Percentiles rank a stretch among this genome's conserved stretches.
phyloP scores from a whole-genome alignment of 1,284 basidiomycete species.

The Phellinidium pouzarii region DNA sequence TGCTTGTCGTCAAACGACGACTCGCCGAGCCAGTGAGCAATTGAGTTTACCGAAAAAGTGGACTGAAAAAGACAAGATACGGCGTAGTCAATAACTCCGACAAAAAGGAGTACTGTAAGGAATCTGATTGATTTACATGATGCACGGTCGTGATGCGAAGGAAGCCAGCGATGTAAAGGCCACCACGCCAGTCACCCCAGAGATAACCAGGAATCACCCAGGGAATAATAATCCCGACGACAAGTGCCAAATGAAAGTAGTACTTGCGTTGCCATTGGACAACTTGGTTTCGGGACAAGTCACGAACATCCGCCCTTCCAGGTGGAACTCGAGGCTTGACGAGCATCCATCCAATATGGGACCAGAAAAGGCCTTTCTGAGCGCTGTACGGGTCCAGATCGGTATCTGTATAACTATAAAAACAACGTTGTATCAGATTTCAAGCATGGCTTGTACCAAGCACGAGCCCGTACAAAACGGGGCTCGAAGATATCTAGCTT shows the following conservation, averaged over 20 bases:
- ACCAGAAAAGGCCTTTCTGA: constrained; percentile 73
- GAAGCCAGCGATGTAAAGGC: constrained; percentile 75
- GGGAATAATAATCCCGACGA: constrained; percentile 74
- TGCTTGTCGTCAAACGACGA: constrained; percentile 82
- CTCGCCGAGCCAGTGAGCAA: constrained; percentile 83
- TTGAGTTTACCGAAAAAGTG: constrained; percentile 88
- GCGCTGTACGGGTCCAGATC: constrained; percentile 88
- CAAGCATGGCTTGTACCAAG: background rate
- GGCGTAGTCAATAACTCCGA: constrained; percentile 14
- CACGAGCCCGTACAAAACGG: background rate
- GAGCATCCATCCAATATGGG: constrained; percentile 89
- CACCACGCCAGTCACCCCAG: constrained; percentile 82
- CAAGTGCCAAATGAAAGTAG: constrained; percentile 59
- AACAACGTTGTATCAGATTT: background rate
- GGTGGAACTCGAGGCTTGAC: constrained; percentile 74
- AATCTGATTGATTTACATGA: constrained; percentile 53
- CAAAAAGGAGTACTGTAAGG: background rate
- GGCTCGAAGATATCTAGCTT: background rate
- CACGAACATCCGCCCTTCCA: constrained; percentile 76
- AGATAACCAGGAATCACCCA: constrained; percentile 65
- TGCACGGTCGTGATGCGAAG: constrained; percentile 65
- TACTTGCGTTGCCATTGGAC: constrained; percentile 81
- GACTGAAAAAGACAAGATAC: constrained; percentile 42
- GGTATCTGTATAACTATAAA: constrained; percentile 67
- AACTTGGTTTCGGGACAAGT: constrained; percentile 67